Evolutionary conservation across 495 filamentous ascomycete species (phyloP).

Genomic region (Aspergillus nidulans): DNA sequence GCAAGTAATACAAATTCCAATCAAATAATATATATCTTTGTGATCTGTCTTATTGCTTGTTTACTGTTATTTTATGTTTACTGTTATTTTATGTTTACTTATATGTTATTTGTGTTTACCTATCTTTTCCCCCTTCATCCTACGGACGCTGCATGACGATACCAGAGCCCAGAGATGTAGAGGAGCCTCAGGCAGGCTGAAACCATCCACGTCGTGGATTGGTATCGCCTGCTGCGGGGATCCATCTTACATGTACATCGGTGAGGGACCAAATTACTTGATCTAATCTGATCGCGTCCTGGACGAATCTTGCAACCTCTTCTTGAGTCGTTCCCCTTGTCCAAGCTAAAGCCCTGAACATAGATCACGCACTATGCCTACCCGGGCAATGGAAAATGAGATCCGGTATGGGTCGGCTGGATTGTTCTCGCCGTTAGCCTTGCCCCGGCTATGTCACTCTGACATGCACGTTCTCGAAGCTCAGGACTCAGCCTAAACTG

Average conservation of each 20-base stretch:
- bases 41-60: background rate
- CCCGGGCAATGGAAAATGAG: background rate
- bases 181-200: slow-evolving; percentile 11
- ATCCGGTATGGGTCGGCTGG: background rate
- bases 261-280: slow-evolving; percentile 50
- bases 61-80: slow-evolving; percentile 2
- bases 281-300: slow-evolving; percentile 50
- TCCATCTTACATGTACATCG: slow-evolving; percentile 20
- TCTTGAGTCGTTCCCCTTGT: background rate
- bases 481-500: background rate
- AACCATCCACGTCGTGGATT: slow-evolving; percentile 14
- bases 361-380: background rate
- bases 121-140: slow-evolving; percentile 1
- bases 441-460: background rate
- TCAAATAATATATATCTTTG: background rate
- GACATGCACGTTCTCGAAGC: background rate
- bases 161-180: slow-evolving; percentile 33
- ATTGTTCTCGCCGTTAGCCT: background rate
- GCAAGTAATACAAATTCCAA: background rate
- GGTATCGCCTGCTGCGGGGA: slow-evolving; percentile 36
- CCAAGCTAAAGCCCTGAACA: background rate
- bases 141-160: slow-evolving; percentile 37
- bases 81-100: slow-evolving; percentile 7
- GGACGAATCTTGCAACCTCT: background rate
- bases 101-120: background rate